Evolutionary conservation across 768 basidiomycete genomes (phyloP), one percentile per base, ranked within the genome.

Genomic region (Calocybe indica): DNA sequence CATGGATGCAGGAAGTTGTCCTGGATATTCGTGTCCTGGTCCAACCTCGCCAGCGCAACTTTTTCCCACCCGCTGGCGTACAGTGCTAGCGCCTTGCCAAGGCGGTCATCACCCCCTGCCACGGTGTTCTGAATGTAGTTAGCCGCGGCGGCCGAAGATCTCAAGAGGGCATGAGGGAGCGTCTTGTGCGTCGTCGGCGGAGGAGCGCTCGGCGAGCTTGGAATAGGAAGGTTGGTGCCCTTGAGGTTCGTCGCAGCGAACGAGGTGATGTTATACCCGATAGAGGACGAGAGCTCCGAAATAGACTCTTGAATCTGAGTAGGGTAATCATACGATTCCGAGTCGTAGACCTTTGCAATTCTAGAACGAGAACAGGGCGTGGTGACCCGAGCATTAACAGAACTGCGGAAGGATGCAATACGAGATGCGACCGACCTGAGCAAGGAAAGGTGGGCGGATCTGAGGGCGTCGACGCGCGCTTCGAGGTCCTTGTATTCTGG

Each of bases 401-500:
- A 48, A 40, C 33, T 10, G 32, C 15, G 37, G 15, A 42, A 39
- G n/a, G 30, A 48, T 30, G 14, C 29, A 33, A 43, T n/a, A 11
- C n/a, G 35, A 43, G 14, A 43, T 12, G 42, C 28, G 30, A 30
- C 79, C 46, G 54, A 88, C 91, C 85, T 96, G 68, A 94, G 75
- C 43, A 97, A 52, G 3, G 76, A 61, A 45, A 85, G 60, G 61
- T 95, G 92, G 5, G 90, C 85, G 39, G 76, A 70, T 54, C 83
- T 80, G 45, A 99, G 80, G 30, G 91, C 92, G 67, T 99, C 96
- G 36, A 98, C 96, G 47, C 92, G 86, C 40, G 84, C 75, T 68
- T 99, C 96, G 54, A 99, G 82, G 62, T 95, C 91, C 59, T 85
- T 93, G 77, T 98, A 99, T 65, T 99, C 95, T 90, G 71, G n/a